Percentiles rank a stretch among this genome's conserved stretches.
These are phyloP conservation scores for Neurospora sp. DNA, from an alignment of 2,329 filamentous ascomycete genomes.

Conservation along the genomic window DNA sequence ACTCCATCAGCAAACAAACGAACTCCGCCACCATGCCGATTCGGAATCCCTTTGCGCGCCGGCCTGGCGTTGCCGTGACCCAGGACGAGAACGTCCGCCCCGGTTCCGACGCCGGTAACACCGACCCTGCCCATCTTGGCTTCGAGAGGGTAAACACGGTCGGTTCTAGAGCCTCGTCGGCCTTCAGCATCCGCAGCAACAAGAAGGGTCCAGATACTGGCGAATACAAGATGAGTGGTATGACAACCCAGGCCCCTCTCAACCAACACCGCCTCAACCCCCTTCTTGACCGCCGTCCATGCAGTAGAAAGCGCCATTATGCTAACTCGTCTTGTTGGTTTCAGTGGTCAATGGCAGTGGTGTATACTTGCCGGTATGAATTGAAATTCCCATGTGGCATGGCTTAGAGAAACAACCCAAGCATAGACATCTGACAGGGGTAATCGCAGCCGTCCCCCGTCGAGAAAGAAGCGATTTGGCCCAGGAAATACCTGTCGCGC, in stretches of 20 bases:
- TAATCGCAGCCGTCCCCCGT: constrained; percentile 67
- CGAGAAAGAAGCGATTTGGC: constrained; percentile 77
- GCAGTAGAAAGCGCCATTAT: neutral
- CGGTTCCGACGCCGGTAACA: constrained; percentile 22
- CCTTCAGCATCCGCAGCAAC: constrained; percentile 48
- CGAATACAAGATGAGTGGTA: constrained; percentile 76
- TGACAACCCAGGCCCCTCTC: constrained; percentile 21
- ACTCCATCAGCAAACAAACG: neutral
- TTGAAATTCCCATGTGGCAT: neutral
- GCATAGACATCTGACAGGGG: neutral
- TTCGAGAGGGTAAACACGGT: constrained; percentile 56
- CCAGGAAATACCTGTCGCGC: constrained; percentile 42
- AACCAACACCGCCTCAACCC: constrained; percentile 8
- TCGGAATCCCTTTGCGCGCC: constrained; percentile 61
- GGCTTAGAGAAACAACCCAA: neutral
- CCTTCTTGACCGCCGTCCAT: constrained; percentile 1
- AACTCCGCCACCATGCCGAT: constrained; percentile 48
- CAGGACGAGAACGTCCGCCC: constrained; percentile 46
- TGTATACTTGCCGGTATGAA: constrained; percentile 78
- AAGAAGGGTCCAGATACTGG: constrained; percentile 53
- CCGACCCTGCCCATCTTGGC: constrained; percentile 34
- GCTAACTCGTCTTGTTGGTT: constrained; percentile 10
- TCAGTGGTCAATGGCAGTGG: constrained; percentile 92
- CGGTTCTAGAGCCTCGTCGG: constrained; percentile 52
- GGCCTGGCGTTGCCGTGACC: constrained; percentile 35